Percentiles rank a stretch among this genome's conserved stretches.
phyloP scores from a whole-genome alignment of 2,329 filamentous ascomycete species.

The Pseudogymnoascus sp. region DNA sequence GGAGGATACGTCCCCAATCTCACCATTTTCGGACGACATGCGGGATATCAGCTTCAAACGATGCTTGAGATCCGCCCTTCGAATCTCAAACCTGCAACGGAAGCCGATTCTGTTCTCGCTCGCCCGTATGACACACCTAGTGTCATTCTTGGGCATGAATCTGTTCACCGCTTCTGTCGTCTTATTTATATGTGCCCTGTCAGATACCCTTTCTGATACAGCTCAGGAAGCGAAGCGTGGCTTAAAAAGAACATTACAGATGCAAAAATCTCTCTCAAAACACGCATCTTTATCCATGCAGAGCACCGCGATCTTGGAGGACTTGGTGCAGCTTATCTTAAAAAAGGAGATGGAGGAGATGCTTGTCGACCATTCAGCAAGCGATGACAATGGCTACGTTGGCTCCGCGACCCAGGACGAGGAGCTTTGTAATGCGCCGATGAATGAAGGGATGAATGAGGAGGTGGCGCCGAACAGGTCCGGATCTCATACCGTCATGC shows the following conservation, averaged over 20 bases:
- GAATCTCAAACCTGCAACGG: slow-evolving; percentile 31
- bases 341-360: slow-evolving; percentile 13
- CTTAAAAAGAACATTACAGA: slow-evolving; percentile 33
- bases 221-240: slow-evolving; percentile 36
- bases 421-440: neutral
- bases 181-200: slow-evolving; percentile 33
- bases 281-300: slow-evolving; percentile 30
- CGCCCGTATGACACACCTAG: slow-evolving; percentile 34
- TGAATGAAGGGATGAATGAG: neutral
- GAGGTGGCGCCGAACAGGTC: neutral
- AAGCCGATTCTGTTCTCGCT: slow-evolving; percentile 28
- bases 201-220: slow-evolving; percentile 33
- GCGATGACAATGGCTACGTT: neutral
- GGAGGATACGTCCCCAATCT: slow-evolving; percentile 9
- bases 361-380: neutral
- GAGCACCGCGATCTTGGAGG: slow-evolving; percentile 22
- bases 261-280: slow-evolving; percentile 31
- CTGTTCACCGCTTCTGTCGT: slow-evolving; percentile 37
- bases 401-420: neutral
- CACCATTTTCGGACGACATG: slow-evolving; percentile 12
- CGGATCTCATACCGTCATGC: neutral
- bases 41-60: slow-evolving; percentile 21
- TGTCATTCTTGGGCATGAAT: slow-evolving; percentile 37
- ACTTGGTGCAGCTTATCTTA: slow-evolving; percentile 15
- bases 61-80: slow-evolving; percentile 31